Conservation (phyloP, 306 rosid species). For the Chamaecrista fasciculata region DNA sequence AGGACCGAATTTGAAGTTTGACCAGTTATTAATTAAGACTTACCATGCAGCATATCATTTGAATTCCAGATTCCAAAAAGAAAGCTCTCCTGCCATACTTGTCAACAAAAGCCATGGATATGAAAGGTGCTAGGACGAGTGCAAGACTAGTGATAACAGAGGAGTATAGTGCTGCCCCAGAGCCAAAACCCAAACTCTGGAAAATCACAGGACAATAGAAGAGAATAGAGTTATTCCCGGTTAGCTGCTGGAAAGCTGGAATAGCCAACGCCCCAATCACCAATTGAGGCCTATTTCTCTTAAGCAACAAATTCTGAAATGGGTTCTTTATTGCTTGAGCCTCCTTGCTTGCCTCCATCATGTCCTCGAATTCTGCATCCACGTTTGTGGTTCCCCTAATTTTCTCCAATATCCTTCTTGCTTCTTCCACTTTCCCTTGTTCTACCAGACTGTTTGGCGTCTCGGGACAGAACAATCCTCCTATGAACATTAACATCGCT, state of each 20-base stretch:
- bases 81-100: slow-evolving; percentile 68
- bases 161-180: slow-evolving; percentile 54
- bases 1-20: too few relatives aligned
- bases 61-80: slow-evolving; percentile 76
- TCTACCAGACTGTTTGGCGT: slow-evolving; percentile 93
- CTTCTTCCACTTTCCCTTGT: slow-evolving; percentile 72
- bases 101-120: slow-evolving; percentile 55
- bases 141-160: slow-evolving; percentile 54
- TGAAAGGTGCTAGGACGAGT: slow-evolving; percentile 54
- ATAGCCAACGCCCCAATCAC: slow-evolving; percentile 60
- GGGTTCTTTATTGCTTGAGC: slow-evolving; percentile 49
- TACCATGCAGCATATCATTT: slow-evolving; percentile 74
- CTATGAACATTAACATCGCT: slow-evolving; percentile 69
- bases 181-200: slow-evolving; percentile 67
- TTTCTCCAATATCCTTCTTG: slow-evolving; percentile 57
- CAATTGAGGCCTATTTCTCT: slow-evolving; percentile 58
- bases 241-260: too few relatives aligned
- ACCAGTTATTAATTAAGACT: too few relatives aligned
- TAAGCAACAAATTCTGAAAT: slow-evolving; percentile 43
- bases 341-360: slow-evolving; percentile 55
- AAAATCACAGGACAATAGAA: slow-evolving; percentile 72
- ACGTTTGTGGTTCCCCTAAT: slow-evolving; percentile 68
- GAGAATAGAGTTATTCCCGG: too few relatives aligned
- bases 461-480: slow-evolving; percentile 79
- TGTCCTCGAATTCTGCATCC: slow-evolving; percentile 58